These are phyloP conservation scores for Colletotrichum noveboracense DNA, from an alignment of 2,329 filamentous ascomycete species.

Conservation along the genomic window DNA sequence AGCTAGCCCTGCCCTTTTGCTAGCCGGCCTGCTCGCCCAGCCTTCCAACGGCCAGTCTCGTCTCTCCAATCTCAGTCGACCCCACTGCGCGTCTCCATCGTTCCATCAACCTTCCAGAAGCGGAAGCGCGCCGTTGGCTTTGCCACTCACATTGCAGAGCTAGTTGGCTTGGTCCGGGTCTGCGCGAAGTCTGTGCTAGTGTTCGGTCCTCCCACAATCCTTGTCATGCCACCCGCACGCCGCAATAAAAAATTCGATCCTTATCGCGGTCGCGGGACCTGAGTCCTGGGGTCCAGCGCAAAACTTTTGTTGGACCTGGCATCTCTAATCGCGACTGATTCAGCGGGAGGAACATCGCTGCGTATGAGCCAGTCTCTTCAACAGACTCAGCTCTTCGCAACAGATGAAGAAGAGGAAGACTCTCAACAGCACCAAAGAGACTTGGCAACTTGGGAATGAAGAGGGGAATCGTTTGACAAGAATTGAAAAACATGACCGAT, in stretches of 20 bases:
- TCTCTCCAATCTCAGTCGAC: slow-evolving; percentile 10
- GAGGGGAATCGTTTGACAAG: background rate
- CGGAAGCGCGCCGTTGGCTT: slow-evolving; percentile 25
- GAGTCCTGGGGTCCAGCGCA: background rate
- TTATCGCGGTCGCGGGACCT: slow-evolving; percentile 4
- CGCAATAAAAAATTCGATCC: background rate
- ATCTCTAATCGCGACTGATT: background rate
- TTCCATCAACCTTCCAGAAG: slow-evolving; percentile 32
- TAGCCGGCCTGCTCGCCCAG: background rate
- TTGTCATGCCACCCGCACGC: slow-evolving; percentile 1
- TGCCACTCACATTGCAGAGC: slow-evolving; percentile 14
- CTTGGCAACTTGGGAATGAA: background rate
- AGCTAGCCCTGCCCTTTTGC: slow-evolving; percentile 1
- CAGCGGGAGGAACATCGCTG: background rate
- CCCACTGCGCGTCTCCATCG: slow-evolving; percentile 11
- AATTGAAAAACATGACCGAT: background rate
- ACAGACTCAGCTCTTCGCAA: background rate
- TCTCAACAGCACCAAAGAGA: background rate
- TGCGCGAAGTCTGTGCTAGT: background rate
- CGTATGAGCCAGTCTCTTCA: background rate
- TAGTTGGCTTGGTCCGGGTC: slow-evolving; percentile 9
- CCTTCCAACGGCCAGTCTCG: slow-evolving; percentile 1
- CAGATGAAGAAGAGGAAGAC: background rate
- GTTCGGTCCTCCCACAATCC: background rate
- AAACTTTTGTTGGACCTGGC: background rate